Evolutionary conservation across 495 filamentous ascomycete genomes (phyloP).

Genomic region (Penicillium herquei): DNA sequence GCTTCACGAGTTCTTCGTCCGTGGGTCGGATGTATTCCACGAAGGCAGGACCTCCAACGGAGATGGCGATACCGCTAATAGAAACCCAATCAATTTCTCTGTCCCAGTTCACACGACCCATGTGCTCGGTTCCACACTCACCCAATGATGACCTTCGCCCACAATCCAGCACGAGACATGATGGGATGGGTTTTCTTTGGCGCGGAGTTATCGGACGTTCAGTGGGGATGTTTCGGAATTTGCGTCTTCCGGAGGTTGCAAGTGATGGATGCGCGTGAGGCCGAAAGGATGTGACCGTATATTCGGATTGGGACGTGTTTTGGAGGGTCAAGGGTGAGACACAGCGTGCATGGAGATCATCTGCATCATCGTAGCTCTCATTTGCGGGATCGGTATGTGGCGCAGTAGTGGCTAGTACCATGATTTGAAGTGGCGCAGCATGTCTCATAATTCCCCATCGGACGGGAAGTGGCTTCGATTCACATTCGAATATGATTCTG

Average conservation of each 20-base stretch:
- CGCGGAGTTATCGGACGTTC: not conserved
- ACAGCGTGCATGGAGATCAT: constrained; percentile 14
- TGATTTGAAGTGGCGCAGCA: constrained; percentile 10
- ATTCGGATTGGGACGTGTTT: not conserved
- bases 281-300: not conserved
- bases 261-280: not conserved
- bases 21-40: constrained; percentile 78
- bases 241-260: not conserved
- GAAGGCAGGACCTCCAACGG: constrained; percentile 81
- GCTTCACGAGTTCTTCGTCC: constrained; percentile 88
- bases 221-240: not conserved
- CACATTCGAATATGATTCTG: not conserved
- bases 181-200: constrained; percentile 13
- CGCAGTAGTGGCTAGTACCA: constrained; percentile 10
- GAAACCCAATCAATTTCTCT: constrained; percentile 8
- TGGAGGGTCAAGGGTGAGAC: constrained; percentile 5
- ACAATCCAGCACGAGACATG: constrained; percentile 53
- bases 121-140: constrained; percentile 27
- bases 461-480: not conserved
- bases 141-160: constrained; percentile 54
- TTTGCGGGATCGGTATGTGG: constrained; percentile 17
- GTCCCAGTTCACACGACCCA: not conserved
- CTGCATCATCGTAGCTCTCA: constrained; percentile 21
- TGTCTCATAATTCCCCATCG: not conserved
- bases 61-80: constrained; percentile 62